These are phyloP conservation scores for Phaeoacremonium minimum DNA, from an alignment of 2,329 filamentous ascomycete genomes.

Conservation along the genomic window DNA sequence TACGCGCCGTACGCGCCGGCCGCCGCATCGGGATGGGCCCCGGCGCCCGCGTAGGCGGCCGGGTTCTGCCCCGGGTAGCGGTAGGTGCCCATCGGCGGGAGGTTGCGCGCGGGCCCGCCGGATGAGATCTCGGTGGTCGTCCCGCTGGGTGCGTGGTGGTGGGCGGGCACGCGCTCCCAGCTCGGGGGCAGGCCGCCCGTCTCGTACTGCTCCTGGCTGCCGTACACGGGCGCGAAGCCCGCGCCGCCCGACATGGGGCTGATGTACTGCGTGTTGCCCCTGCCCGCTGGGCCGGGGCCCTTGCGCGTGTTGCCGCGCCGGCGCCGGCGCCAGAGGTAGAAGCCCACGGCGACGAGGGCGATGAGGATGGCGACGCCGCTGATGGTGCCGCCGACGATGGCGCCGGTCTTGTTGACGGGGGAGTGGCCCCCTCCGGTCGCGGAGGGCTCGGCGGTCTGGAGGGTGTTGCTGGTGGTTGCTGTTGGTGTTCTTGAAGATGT, in stretches of 20 bases:
- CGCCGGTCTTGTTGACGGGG: slow-evolving; percentile 31
- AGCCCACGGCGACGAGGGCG: slow-evolving; percentile 32
- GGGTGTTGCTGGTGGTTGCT: slow-evolving; percentile 9
- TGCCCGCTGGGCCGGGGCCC: slow-evolving; percentile 32
- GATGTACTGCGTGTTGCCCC: slow-evolving; percentile 32
- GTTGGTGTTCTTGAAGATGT: slow-evolving; percentile 9
- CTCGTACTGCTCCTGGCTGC: slow-evolving; percentile 26
- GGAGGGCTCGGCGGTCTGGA: slow-evolving; percentile 12
- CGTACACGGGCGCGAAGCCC: slow-evolving; percentile 32
- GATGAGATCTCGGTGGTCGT: slow-evolving; percentile 3
- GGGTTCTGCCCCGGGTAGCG: slow-evolving; percentile 16
- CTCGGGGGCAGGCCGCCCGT: slow-evolving; percentile 13
- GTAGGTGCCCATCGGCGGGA: slow-evolving; percentile 1
- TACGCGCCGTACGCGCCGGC: slow-evolving; percentile 7
- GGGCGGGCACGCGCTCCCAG: background rate
- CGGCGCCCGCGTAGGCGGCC: slow-evolving; percentile 6
- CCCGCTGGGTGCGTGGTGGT: background rate
- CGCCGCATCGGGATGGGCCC: slow-evolving; percentile 4
- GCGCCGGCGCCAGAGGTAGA: slow-evolving; percentile 38
- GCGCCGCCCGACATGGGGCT: slow-evolving; percentile 24
- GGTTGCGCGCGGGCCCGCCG: background rate
- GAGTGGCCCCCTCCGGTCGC: slow-evolving; percentile 15
- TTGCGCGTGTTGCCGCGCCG: slow-evolving; percentile 34
- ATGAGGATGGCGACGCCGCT: slow-evolving; percentile 44
- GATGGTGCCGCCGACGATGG: slow-evolving; percentile 50